Conservation (phyloP, 2,329 filamentous ascomycete species). For the Ophiostoma tasmaniense region DNA sequence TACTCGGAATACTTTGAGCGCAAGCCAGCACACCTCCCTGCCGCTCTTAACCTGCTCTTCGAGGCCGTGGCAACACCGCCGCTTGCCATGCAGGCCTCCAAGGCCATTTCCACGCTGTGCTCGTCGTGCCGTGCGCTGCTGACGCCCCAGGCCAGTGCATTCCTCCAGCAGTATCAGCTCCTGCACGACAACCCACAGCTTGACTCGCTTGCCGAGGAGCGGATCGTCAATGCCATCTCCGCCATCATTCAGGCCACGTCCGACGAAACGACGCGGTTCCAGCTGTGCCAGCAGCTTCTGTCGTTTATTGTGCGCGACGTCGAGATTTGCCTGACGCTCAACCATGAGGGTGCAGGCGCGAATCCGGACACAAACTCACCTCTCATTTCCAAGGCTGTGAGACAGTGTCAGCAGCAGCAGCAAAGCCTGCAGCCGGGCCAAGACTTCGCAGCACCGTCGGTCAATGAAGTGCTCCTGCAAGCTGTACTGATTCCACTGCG, state of each 20-base stretch:
- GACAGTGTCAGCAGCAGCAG: constrained; percentile 19
- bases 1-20: constrained; percentile 71
- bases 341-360: constrained; percentile 22
- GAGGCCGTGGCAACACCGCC: constrained; percentile 52
- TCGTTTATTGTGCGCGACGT: constrained; percentile 55
- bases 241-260: constrained; percentile 65
- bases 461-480: constrained; percentile 40
- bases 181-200: constrained; percentile 52
- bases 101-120: constrained; percentile 65
- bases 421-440: neutral
- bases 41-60: constrained; percentile 67
- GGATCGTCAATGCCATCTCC: constrained; percentile 64
- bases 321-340: constrained; percentile 33
- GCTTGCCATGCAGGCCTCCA: constrained; percentile 50
- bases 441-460: constrained; percentile 21
- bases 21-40: constrained; percentile 57
- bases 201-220: constrained; percentile 63
- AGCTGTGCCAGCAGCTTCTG: constrained; percentile 50
- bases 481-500: constrained; percentile 50
- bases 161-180: constrained; percentile 62
- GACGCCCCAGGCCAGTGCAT: constrained; percentile 57
- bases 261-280: constrained; percentile 45
- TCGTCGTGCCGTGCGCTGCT: constrained; percentile 64
- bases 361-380: constrained; percentile 12
- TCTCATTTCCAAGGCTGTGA: constrained; percentile 22